Evolutionary conservation across 306 rosid genomes (phyloP), one percentile per base, ranked within the genome.

Genomic region (Quercus dentata): DNA sequence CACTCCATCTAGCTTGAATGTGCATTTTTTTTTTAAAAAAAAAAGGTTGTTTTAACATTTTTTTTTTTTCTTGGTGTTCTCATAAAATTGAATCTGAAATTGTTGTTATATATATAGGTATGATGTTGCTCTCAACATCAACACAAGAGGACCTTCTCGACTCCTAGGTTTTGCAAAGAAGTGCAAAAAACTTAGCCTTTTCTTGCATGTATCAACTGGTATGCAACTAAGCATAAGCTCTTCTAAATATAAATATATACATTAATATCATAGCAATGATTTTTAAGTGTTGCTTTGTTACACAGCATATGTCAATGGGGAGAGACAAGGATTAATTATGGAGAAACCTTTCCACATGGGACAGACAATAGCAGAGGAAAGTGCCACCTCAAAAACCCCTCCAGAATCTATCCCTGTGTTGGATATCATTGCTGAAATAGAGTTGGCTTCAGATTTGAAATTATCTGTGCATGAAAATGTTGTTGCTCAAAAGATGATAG

Each of bases 201-300:
- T 86, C 79, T 81, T 86, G 72, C 92, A 88, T 77, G 82, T 86
- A 67, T 86, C 90, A 52, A 88, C 92, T 38, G 88, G 92, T 86
- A 67, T 0, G 51, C 14, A 44, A 44, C 10, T 10, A 11, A 9
- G 14, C 27, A 25, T 25, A 25, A 25, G 27, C 27, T 25, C 2
- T 1, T 25, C 27, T 25, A 25, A 25, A 25, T 1, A 25, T 25
- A 25, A 25, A 25, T 25, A 25, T 25, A 25, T 25, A 25, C 27
- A 25, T 25, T 25, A 25, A 25, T 25, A 25, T 25, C 27, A 25
- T 25, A 25, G 27, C 27, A 25, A 25, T 25, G 27, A 25, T 25
- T 25, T 25, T 25, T 25, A 1, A 25, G 27, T 25, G 27, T 25
- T 25, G 27, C 27, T 25, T 25, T 25, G 27, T 25, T 25, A 25